Evolutionary conservation across 306 rosid genomes (phyloP).

Genomic region (Vicia villosa): DNA sequence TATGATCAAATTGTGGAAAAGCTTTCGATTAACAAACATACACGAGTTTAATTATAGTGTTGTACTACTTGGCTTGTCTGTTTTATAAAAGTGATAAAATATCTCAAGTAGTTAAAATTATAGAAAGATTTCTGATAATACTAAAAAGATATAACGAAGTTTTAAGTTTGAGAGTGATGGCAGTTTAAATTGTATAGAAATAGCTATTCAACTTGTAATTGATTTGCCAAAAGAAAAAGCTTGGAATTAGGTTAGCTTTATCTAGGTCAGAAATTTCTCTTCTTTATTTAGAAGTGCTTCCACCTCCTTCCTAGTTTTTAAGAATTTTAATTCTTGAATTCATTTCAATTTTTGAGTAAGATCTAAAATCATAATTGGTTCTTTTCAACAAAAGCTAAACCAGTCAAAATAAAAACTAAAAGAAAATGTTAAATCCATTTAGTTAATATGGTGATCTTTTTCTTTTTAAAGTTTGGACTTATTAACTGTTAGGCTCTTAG

Average conservation of each 20-base stretch:
- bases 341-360: conserved; percentile 9
- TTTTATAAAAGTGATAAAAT: neutral
- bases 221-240: neutral
- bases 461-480: neutral
- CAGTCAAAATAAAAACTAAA: neutral
- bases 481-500: neutral
- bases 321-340: conserved; percentile 7
- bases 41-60: neutral
- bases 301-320: conserved; percentile 24
- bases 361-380: conserved; percentile 4
- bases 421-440: neutral
- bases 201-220: neutral
- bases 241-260: neutral
- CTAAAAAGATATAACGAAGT: neutral
- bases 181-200: neutral
- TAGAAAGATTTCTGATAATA: neutral
- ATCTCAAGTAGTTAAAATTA: neutral
- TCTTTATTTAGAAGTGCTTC: neutral
- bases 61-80: neutral
- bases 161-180: neutral
- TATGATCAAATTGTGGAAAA: too few species aligned
- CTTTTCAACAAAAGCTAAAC: conserved; percentile 3
- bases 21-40: too few species aligned
- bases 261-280: neutral
- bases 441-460: neutral